Evolutionary conservation across 169 alveolate genomes (phyloP), one percentile per base, ranked within the genome.

Genomic region (Cryptosporidium sp.): DNA sequence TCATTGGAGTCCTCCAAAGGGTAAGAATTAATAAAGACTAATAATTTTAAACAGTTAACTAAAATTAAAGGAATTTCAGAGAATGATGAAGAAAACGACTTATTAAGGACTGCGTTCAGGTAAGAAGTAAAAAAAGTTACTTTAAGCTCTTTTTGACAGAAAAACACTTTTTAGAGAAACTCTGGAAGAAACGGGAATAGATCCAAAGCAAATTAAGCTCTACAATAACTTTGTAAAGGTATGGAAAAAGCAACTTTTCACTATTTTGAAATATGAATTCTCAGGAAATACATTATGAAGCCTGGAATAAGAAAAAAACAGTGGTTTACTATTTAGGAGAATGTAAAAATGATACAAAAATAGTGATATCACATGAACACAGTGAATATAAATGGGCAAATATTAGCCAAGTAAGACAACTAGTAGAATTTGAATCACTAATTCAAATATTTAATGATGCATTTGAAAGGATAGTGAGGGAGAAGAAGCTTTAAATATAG

Each of bases 1-100:
- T 26, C 89, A 80, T 50, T 80, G 89, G 89, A 62, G 80, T 18
- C 89, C 89, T n/a, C 89, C 89, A 39, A 80, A 80, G 29, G 89
- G 89, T 80, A 50, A 39, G 74, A n/a, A 23, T n/a, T 16, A 65
- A 65, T 65, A 33, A 35, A 35, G 3, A 48, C n/a, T 48, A 48
- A 9, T 16, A 31, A 31, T 65, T 65, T 65, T 65, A 14, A 61
- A 41, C 41, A 8, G 5, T 41, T 74, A 35, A 48, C 12, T 45
- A 29, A 16, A 55, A n/a, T n/a, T n/a, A 73, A 26, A 80, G 89
- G 89, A 2, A 59, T 62, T 39, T 61, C 80, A 16, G 89, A 80
- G 45, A 1, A 33, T 5, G 51, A 41, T 59, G 89, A 80, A 62
- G 67, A n/a, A 18, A 52, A 33, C 43, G 59, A 80, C 21, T 31